A percentile compares a stretch with the other conserved stretches of the same genome.
Conservation (phyloP, 2,329 filamentous ascomycete species). For the Stagonosporopsis rhizophila region DNA sequence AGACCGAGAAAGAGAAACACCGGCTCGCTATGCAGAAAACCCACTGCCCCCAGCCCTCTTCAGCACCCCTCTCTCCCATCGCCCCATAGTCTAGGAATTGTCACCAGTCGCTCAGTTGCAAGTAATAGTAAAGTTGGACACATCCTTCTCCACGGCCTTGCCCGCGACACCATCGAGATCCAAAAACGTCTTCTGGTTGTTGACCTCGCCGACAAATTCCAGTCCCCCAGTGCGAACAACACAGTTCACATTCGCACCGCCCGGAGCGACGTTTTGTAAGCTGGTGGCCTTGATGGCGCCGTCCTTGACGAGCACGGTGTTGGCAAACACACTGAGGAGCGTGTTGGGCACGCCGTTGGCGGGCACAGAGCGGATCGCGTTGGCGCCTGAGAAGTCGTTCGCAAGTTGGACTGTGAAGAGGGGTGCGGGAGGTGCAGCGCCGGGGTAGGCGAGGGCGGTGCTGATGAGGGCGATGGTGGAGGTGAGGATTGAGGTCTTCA, state of each 20-base stretch:
- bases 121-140: constrained; percentile 22
- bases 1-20: background rate
- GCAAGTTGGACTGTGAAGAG: constrained; percentile 22
- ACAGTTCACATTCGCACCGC: constrained; percentile 17
- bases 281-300: constrained; percentile 25
- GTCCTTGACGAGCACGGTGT: constrained; percentile 19
- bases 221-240: constrained; percentile 13
- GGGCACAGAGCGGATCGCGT: constrained; percentile 15
- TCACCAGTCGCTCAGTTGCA: constrained; percentile 10
- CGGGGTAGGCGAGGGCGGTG: constrained; percentile 24
- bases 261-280: constrained; percentile 22
- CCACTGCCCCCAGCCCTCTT: background rate
- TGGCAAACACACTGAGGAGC: constrained; percentile 20
- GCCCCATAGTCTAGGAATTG: too few species aligned
- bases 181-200: constrained; percentile 23
- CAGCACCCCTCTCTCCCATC: background rate
- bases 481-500: constrained; percentile 28
- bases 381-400: constrained; percentile 29
- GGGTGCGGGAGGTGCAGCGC: constrained; percentile 11
- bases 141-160: constrained; percentile 25
- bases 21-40: constrained; percentile 17
- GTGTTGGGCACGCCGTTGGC: constrained; percentile 13
- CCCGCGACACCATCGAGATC: constrained; percentile 22
- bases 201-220: constrained; percentile 11
- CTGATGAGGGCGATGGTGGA: constrained; percentile 19